Conservation (phyloP, 169 alveolate genomes). For the Eimeria sp. region DNA sequence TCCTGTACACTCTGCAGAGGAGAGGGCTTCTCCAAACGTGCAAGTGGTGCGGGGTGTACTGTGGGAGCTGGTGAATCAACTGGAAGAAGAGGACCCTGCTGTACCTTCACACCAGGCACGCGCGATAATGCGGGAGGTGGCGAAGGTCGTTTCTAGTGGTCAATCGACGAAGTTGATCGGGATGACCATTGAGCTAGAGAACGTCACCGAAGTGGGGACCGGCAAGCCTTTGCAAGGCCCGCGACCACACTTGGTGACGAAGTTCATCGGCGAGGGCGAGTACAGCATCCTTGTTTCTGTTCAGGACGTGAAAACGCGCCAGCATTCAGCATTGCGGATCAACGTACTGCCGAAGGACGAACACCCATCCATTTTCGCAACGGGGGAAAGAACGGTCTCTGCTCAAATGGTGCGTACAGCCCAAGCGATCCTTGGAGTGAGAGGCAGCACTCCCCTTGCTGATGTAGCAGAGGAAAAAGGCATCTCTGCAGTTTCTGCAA, state of each 20-base stretch:
- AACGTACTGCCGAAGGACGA: not conserved
- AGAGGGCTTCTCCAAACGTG: not conserved
- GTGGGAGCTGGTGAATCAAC: not conserved
- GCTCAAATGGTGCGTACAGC: not conserved
- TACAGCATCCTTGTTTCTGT: not conserved
- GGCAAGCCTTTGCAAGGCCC: not conserved
- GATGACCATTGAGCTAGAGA: not conserved
- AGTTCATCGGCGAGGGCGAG: not conserved
- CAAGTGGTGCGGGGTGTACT: not conserved
- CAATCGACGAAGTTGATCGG: not conserved
- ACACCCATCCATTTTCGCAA: not conserved
- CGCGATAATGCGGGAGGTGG: not conserved
- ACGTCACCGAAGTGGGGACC: slow-evolving; percentile 4
- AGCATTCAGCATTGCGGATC: not conserved
- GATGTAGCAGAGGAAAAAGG: not conserved
- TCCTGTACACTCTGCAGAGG: slow-evolving; percentile 35
- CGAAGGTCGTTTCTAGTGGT: not conserved
- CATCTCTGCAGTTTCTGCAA: not conserved
- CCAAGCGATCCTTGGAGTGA: not conserved
- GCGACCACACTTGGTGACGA: not conserved
- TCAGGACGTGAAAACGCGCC: not conserved
- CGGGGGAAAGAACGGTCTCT: not conserved
- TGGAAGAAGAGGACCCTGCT: not conserved
- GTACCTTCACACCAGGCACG: not conserved
- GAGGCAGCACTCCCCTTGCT: slow-evolving; percentile 4